These are phyloP conservation scores for Condylostoma magnum DNA, from an alignment of 169 alveolate genomes.

Conservation along the genomic window DNA sequence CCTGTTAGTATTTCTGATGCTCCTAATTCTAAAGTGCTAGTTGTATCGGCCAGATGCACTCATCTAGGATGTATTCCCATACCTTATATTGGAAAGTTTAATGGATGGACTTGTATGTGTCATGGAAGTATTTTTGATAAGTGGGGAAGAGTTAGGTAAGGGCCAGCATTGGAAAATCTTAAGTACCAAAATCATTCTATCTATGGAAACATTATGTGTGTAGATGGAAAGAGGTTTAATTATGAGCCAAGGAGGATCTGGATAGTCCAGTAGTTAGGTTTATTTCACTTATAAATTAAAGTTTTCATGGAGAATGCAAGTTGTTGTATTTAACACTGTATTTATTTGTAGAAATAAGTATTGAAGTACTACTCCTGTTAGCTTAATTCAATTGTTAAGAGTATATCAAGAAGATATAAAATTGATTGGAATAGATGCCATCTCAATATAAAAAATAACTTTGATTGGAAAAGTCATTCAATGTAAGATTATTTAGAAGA, in stretches of 20 bases:
- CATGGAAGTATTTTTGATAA: constrained; percentile 83
- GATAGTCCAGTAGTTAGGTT: constrained; percentile 33
- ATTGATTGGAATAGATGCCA: too few relatives aligned
- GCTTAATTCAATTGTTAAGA: too few relatives aligned
- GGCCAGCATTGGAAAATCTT: constrained; percentile 75
- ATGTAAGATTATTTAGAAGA: too few relatives aligned
- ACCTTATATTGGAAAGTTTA: constrained; percentile 79
- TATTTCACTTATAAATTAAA: background rate
- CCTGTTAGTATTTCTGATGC: constrained; percentile 64
- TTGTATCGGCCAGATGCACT: constrained; percentile 77
- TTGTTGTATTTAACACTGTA: too few relatives aligned
- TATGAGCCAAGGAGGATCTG: constrained; percentile 35
- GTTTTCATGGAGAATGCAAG: too few relatives aligned
- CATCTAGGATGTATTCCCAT: constrained; percentile 84
- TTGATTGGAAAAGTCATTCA: too few relatives aligned
- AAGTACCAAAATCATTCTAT: constrained; percentile 32
- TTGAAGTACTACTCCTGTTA: too few relatives aligned
- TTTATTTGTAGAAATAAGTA: too few relatives aligned
- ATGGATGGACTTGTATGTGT: constrained; percentile 80
- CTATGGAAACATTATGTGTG: constrained; percentile 30
- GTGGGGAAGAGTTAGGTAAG: constrained; percentile 79
- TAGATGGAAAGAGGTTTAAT: constrained; percentile 16
- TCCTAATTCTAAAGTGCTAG: constrained; percentile 74
- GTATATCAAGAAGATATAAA: too few relatives aligned
- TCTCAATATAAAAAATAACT: too few relatives aligned